Conservation (phyloP, 1,284 basidiomycete genomes). For the Athelia sp. region DNA sequence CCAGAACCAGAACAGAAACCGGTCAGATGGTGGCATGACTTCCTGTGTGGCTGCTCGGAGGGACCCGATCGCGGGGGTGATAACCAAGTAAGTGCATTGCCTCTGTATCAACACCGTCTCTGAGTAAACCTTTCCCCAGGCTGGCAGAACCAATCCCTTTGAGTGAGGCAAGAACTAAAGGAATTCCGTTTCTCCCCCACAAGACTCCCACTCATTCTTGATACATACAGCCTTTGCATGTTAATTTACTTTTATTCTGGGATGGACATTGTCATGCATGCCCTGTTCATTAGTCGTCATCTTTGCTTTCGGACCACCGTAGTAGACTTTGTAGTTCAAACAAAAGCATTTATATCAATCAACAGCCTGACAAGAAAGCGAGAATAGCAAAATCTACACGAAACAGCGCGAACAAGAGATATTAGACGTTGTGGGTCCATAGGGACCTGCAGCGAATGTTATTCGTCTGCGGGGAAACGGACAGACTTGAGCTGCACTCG, state of each 20-base stretch:
- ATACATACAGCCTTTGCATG: background rate
- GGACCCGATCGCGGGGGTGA: slow-evolving; percentile 65
- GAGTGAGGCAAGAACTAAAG: slow-evolving; percentile 36
- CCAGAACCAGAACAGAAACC: slow-evolving; percentile 27
- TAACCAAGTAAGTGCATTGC: slow-evolving; percentile 50
- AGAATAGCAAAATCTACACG: too few relatives aligned
- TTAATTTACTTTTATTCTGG: background rate
- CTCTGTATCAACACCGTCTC: slow-evolving; percentile 1
- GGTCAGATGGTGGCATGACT: slow-evolving; percentile 77
- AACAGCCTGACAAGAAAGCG: background rate
- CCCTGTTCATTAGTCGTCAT: background rate
- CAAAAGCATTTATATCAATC: background rate
- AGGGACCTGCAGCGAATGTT: slow-evolving; percentile 22
- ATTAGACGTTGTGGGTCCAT: background rate
- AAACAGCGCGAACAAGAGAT: background rate
- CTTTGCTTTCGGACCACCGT: background rate
- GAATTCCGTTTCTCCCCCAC: background rate
- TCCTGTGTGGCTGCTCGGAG: slow-evolving; percentile 74
- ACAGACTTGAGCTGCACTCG: slow-evolving; percentile 8
- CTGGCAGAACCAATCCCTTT: slow-evolving; percentile 71
- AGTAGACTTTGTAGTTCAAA: background rate
- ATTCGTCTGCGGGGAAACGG: slow-evolving; percentile 29
- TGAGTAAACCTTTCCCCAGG: slow-evolving; percentile 31
- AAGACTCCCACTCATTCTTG: background rate
- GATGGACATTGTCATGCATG: background rate